Conservation (phyloP, 225 moss, liverwort and hornwort genomes). For the Sphagnum contortum region DNA sequence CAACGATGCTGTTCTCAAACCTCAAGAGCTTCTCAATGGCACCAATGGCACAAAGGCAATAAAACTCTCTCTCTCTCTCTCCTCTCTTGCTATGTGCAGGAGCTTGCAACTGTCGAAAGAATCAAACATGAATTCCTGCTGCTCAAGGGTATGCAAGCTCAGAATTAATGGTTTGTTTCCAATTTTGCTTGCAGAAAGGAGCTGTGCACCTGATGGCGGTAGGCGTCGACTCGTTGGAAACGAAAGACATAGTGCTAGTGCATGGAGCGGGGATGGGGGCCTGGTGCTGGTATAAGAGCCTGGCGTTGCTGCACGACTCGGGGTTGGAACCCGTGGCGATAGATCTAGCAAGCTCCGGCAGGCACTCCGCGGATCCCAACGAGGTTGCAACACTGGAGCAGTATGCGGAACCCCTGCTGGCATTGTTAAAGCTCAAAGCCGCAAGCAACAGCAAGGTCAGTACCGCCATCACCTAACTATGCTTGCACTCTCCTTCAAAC, state of each 20-base stretch:
- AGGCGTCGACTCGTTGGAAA: conserved; percentile 21
- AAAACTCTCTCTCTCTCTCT: too few relatives aligned
- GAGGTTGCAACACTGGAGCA: conserved; percentile 55
- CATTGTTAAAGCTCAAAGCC: conserved; percentile 46
- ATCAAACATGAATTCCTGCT: too few relatives aligned
- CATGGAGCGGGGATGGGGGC: conserved; percentile 97
- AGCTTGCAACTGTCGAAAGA: too few relatives aligned
- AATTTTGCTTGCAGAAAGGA: too few relatives aligned
- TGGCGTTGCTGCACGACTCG: conserved; percentile 78
- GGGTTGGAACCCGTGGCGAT: conserved; percentile 80
- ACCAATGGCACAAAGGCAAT: conserved; percentile 43
- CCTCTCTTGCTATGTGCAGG: too few relatives aligned
- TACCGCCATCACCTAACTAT: too few relatives aligned
- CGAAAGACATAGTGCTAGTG: conserved; percentile 93
- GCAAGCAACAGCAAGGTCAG: too few relatives aligned
- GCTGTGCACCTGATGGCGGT: too few relatives aligned
- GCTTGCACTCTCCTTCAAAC: too few relatives aligned
- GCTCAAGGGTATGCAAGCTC: too few relatives aligned
- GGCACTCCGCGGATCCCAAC: conserved; percentile 78
- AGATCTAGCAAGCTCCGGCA: conserved; percentile 87
- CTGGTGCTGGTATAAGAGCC: conserved; percentile 99
- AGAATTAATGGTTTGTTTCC: too few relatives aligned
- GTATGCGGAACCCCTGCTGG: conserved; percentile 68
- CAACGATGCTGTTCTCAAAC: conserved; percentile 71
- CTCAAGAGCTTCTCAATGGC: conserved; percentile 46